Evolutionary conservation across 345 rosid genomes (phyloP).

Genomic region (Aurinia saxatilis): DNA sequence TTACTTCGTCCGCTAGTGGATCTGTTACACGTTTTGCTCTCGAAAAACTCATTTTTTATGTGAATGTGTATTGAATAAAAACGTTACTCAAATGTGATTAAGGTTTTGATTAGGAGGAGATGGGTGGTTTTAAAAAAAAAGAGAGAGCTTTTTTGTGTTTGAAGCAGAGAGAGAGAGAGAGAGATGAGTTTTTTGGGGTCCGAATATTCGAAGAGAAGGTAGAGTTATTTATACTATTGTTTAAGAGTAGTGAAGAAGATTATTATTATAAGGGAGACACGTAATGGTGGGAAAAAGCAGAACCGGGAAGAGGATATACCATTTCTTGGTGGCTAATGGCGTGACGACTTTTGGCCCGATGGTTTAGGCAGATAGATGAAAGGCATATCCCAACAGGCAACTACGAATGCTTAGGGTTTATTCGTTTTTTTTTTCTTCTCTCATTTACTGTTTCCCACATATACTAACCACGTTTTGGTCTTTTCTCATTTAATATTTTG

Average conservation of each 20-base stretch:
- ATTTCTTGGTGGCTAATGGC: not conserved
- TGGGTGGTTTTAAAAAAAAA: too few species aligned
- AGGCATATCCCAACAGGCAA: conserved; percentile 23
- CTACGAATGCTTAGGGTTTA: conserved; percentile 4
- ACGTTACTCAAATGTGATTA: not conserved
- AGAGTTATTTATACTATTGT: conserved; percentile 1
- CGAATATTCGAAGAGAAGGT: conserved; percentile 26
- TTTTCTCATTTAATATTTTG: too few species aligned
- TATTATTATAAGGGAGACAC: conserved; percentile 15
- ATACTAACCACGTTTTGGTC: too few species aligned
- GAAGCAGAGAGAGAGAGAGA: not conserved
- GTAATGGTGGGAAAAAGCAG: conserved; percentile 19
- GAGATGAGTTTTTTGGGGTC: conserved; percentile 3
- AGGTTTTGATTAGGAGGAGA: too few species aligned
- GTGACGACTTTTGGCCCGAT: conserved; percentile 16
- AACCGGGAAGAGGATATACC: conserved; percentile 23
- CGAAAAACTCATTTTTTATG: conserved; percentile 16
- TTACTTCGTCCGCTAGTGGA: conserved; percentile 54
- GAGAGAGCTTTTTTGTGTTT: not conserved
- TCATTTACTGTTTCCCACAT: too few species aligned
- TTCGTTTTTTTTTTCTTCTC: conserved; percentile 5
- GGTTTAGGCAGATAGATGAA: conserved; percentile 12
- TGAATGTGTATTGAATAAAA: not conserved
- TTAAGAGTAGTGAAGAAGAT: too few species aligned
- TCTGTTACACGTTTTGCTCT: conserved; percentile 51